A percentile compares a stretch with the other conserved stretches of the same genome.
phyloP scores from a whole-genome alignment of 805 yeast genomes.

The Maudiozyma serrabonitensis region DNA sequence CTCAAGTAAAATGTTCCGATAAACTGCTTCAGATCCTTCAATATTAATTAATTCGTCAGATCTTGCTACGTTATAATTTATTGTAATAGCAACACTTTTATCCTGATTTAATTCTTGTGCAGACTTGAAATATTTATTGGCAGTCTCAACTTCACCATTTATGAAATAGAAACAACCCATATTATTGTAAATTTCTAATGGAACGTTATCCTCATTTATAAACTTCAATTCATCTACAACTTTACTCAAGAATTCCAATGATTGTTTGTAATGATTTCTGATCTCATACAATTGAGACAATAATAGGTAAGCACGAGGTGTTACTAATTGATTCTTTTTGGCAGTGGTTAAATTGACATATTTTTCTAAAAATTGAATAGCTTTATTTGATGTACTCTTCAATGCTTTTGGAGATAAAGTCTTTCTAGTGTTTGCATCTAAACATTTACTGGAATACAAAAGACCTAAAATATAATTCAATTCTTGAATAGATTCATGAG shows the following conservation, averaged over 20 bases:
- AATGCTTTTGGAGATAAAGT: constrained; percentile 13
- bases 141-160: constrained; percentile 48
- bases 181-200: constrained; percentile 64
- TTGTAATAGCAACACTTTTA: constrained; percentile 33
- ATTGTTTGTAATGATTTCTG: constrained; percentile 49
- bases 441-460: constrained; percentile 48
- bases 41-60: constrained; percentile 41
- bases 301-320: constrained; percentile 54
- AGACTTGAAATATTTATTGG: constrained; percentile 44
- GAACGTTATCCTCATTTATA: constrained; percentile 30
- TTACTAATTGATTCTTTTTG: constrained; percentile 44
- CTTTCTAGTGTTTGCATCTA: constrained; percentile 12
- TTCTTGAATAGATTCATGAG: constrained; percentile 61
- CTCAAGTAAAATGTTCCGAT: constrained; percentile 44
- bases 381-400: constrained; percentile 33
- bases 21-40: constrained; percentile 27
- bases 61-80: constrained; percentile 70
- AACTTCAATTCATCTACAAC: constrained; percentile 43
- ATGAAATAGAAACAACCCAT: constrained; percentile 75
- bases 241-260: constrained; percentile 52
- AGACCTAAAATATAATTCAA: constrained; percentile 68
- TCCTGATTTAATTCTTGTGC: constrained; percentile 32
- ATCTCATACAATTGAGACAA: constrained; percentile 64
- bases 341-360: constrained; percentile 57
- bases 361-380: constrained; percentile 57